phyloP scores from a whole-genome alignment of 495 filamentous ascomycete species.

The Trichoderma asperelloides region DNA sequence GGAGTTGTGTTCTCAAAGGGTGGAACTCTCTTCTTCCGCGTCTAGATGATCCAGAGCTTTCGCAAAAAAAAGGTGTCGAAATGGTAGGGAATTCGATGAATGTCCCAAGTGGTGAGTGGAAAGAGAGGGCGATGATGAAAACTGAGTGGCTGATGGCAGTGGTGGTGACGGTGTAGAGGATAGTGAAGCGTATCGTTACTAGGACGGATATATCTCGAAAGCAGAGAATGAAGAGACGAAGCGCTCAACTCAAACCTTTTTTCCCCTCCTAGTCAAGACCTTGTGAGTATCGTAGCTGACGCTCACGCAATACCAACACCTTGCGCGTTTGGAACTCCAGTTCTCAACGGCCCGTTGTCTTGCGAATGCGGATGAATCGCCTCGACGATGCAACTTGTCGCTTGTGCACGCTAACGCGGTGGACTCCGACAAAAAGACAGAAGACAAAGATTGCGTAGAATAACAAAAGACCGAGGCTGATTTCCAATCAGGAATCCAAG shows the following conservation, averaged over 20 bases:
- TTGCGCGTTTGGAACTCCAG: neutral
- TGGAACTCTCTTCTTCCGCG: constrained; percentile 7
- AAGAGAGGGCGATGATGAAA: constrained; percentile 12
- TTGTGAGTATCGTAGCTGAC: neutral
- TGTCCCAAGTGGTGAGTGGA: neutral
- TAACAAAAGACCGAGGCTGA: neutral
- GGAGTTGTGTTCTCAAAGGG: constrained; percentile 11
- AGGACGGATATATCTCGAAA: constrained; percentile 11
- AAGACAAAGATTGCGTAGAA: neutral
- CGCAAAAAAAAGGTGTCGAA: constrained; percentile 7
- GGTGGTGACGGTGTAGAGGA: constrained; percentile 6
- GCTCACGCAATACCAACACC: neutral
- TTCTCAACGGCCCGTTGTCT: constrained; percentile 5
- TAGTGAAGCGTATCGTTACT: constrained; percentile 11
- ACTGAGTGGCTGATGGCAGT: constrained; percentile 11
- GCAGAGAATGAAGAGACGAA: constrained; percentile 10
- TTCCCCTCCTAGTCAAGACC: neutral
- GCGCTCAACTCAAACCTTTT: constrained; percentile 11
- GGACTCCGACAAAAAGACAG: neutral
- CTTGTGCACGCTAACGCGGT: neutral
- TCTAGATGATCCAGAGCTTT: constrained; percentile 7
- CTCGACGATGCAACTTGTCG: neutral
- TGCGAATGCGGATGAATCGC: neutral
- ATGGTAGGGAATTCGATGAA: constrained; percentile 7
- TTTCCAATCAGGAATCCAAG: neutral